Base-by-base conservation (phyloP, 306 rosid genomes). In the Vicia faba region DNA sequence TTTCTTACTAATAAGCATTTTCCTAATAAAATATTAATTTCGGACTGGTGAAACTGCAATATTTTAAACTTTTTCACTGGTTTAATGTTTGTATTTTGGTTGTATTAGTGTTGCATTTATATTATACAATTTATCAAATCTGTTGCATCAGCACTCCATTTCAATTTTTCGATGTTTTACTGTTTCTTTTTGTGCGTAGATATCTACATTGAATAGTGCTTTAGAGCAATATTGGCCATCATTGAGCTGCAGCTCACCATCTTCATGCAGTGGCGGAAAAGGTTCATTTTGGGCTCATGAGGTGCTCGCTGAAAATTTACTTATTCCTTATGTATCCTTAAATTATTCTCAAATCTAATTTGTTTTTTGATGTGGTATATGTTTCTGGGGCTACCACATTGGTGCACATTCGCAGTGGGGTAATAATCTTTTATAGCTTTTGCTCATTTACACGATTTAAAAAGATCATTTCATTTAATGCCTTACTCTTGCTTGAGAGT, bases 231-330 rank as follows among this genome's bases (percentile, higher is more conserved):
- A 86, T 75, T 93, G 99, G 99, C 95, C 99, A 12, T 82, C 97
- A 33, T 66, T 88, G 68, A 93, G 99, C 75, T 93, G 99, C 70
- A 41, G 95, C 75, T 39, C 68, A 38, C 51, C 97, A 72, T 71
- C 84, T 69, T 51, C 82, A n/a, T 93, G 99, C 78, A 65, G 46
- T 71, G 95, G 97, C 69, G 67, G 80, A 69, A 88, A 66, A 75
- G 99, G 99, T 53, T 58, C 90, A 81, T 90, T 90, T 79, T 93
- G 99, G 97, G 99, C 75, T 75, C 99, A 93, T 78, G 99, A 93
- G 99, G 99, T 93, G 81, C 61, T 83, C 29, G 57, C 76, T 66
- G 55, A 43, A 41, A 71, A 14, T 79, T 54, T 69, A 71, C 49
- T 77, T 40, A 20, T 40, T 73, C 56, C 60, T 69, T 18, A 53